A percentile compares a stretch with the other conserved stretches of the same genome.
Conservation (phyloP, 1,284 basidiomycete genomes). For the Cryptococcus maquisensis region DNA sequence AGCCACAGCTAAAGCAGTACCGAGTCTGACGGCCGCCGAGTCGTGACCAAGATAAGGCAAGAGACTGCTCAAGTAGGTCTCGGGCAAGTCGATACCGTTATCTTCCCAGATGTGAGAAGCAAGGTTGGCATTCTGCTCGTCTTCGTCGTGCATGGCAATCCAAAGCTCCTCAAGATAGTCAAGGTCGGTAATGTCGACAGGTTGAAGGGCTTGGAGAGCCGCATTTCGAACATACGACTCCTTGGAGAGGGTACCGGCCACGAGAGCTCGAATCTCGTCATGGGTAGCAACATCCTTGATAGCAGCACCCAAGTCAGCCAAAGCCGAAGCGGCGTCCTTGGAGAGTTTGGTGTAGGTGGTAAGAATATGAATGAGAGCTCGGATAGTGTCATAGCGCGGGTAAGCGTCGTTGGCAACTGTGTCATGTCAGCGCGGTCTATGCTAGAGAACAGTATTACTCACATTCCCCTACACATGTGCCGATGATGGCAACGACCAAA, state of each 20-base stretch:
- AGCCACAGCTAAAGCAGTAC: constrained; percentile 69
- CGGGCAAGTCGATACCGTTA: constrained; percentile 86
- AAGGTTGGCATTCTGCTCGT: constrained; percentile 83
- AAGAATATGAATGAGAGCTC: constrained; percentile 70
- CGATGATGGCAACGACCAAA: constrained; percentile 77
- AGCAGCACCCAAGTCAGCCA: constrained; percentile 79
- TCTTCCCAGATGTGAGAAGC: constrained; percentile 90
- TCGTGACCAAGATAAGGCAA: constrained; percentile 71
- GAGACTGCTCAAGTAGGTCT: constrained; percentile 63
- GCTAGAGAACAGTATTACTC: constrained; percentile 37
- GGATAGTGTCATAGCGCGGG: constrained; percentile 68
- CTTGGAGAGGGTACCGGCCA: constrained; percentile 73
- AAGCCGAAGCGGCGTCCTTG: constrained; percentile 78
- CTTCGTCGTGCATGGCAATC: constrained; percentile 85
- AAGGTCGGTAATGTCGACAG: constrained; percentile 89
- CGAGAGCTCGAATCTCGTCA: constrained; percentile 64
- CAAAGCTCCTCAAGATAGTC: constrained; percentile 89
- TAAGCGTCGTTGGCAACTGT: constrained; percentile 65
- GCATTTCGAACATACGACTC: constrained; percentile 87
- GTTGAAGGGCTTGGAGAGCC: constrained; percentile 86
- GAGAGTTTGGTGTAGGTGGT: constrained; percentile 73
- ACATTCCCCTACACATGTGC: constrained; percentile 83
- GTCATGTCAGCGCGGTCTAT: not conserved
- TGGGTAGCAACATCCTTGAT: constrained; percentile 63
- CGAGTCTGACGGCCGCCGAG: constrained; percentile 73